Evolutionary conservation across 2,329 filamentous ascomycete species (phyloP), one percentile per base, ranked within the genome.

Genomic region (Fusarium penzigii): DNA sequence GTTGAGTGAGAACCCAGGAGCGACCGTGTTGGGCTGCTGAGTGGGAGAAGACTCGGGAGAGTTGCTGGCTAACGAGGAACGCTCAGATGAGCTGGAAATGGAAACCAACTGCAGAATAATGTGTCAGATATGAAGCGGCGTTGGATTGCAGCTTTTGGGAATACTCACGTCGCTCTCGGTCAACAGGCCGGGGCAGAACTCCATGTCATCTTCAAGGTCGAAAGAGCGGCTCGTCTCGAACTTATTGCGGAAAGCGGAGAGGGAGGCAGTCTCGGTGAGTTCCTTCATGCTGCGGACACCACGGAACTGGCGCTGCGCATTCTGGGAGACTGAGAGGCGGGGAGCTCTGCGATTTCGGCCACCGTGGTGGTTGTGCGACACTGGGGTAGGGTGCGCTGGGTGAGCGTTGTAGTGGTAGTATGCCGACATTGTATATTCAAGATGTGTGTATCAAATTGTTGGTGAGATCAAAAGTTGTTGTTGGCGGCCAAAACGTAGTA

Each of bases 161-260:
- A 32, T 52, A 84, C 82, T 82, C 86, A 96, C 92, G 85, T 96
- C 92, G 74, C 84, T 92, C 76, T 97, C 92, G 36, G 92, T 96
- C 77, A 97, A 79, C 64, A 97, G 83, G 70, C 88, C 86, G 58
- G 93, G 93, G 75, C 92, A 97, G 74, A 97, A 97, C 73, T 96
- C 88, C 76, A 96, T 82, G 71, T 97, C 93, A 70, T 97, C 93
- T 68, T 97, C 93, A 57, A 97, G 82, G 65, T 97, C 93, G 68
- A 97, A 97, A 10, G 92, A 96, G 53, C 92, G 86, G 53, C 90
- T 91, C 59, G 91, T 89, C 76, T 97, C 92, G 64, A 96, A 96
- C 68, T 92, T 87, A 62, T 85, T 85, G 64, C 93, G 89, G 78
- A 96, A 97, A 57, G 86, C 85, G 55, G 83, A 82, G 54, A 95